phyloP scores from a whole-genome alignment of 345 rosid genomes.

The Nasturtium officinale region DNA sequence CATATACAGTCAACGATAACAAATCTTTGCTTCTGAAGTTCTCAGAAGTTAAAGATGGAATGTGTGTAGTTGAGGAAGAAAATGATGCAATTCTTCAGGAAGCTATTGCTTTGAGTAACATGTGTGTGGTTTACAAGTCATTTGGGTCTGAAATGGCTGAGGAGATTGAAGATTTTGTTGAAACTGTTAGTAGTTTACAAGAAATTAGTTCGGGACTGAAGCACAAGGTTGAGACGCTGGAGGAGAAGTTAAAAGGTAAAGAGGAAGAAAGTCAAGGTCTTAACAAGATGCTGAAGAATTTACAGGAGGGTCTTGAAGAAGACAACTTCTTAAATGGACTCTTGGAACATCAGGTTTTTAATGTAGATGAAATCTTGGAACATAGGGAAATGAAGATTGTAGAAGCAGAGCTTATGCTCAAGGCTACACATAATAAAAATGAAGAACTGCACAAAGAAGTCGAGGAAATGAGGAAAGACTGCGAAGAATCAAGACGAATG shows the following conservation, averaged over 20 bases:
- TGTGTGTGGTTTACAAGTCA: constrained; percentile 57
- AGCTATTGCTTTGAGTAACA: constrained; percentile 51
- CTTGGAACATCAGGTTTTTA: constrained; percentile 52
- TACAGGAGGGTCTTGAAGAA: constrained; percentile 58
- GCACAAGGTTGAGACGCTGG: constrained; percentile 53
- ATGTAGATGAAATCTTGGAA: constrained; percentile 59
- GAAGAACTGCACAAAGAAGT: constrained; percentile 54
- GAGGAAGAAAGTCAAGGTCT: constrained; percentile 55
- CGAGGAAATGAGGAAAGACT: constrained; percentile 62
- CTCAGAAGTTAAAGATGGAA: constrained; percentile 53
- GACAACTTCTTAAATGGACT: constrained; percentile 56
- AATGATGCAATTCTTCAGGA: constrained; percentile 54
- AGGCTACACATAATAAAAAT: constrained; percentile 53
- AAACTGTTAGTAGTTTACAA: constrained; percentile 46
- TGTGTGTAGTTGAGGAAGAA: constrained; percentile 61
- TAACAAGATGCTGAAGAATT: constrained; percentile 52
- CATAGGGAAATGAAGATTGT: constrained; percentile 57
- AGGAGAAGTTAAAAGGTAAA: constrained; percentile 53
- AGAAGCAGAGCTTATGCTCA: constrained; percentile 64
- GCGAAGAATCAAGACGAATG: constrained; percentile 49
- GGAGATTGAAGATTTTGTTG: constrained; percentile 53
- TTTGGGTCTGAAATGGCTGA: constrained; percentile 60
- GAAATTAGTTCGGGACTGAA: constrained; percentile 46
- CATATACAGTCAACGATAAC: constrained; percentile 52
- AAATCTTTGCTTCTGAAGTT: constrained; percentile 49